These are phyloP conservation scores for Symbiodinium natans DNA, from an alignment of 73 alveolate species.

Conservation along the genomic window DNA sequence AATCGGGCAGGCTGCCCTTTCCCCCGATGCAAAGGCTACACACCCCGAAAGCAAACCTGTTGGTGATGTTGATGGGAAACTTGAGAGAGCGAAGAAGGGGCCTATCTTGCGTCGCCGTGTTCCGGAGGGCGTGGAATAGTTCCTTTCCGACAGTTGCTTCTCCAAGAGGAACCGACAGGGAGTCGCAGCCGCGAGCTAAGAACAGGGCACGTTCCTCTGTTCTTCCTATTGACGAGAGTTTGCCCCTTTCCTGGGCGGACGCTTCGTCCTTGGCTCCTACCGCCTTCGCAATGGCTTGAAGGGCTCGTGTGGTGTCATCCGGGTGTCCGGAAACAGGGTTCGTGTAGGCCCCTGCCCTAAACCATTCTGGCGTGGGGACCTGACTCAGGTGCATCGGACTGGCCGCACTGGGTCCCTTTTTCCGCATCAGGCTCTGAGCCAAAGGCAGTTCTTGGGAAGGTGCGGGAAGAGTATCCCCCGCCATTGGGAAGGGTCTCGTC, in stretches of 20 bases:
- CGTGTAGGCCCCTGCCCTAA: background rate
- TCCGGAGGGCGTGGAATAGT: conserved; percentile 20
- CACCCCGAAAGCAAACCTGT: conserved; percentile 24
- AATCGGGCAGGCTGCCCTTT: background rate
- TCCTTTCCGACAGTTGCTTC: conserved; percentile 15
- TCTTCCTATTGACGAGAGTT: conserved; percentile 13
- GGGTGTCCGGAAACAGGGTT: background rate
- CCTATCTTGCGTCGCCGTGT: conserved; percentile 29
- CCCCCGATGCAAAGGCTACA: background rate
- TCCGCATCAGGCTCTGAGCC: no score
- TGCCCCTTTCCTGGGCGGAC: background rate
- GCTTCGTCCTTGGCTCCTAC: conserved; percentile 27
- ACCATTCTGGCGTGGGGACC: no score
- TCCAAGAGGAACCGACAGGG: background rate
- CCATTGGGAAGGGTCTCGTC: no score
- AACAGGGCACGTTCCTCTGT: background rate
- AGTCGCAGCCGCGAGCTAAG: conserved; percentile 41
- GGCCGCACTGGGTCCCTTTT: no score
- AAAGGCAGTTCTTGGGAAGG: no score
- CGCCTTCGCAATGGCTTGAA: conserved; percentile 35
- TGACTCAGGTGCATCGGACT: no score
- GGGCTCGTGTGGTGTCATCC: conserved; percentile 17
- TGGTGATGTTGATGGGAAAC: conserved; percentile 54
- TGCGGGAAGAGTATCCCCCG: no score
- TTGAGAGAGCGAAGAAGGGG: background rate